Evolutionary conservation across 176 grass and related monocot genomes (phyloP), one percentile per base, ranked within the genome.

Genomic region (Olyra latifolia): DNA sequence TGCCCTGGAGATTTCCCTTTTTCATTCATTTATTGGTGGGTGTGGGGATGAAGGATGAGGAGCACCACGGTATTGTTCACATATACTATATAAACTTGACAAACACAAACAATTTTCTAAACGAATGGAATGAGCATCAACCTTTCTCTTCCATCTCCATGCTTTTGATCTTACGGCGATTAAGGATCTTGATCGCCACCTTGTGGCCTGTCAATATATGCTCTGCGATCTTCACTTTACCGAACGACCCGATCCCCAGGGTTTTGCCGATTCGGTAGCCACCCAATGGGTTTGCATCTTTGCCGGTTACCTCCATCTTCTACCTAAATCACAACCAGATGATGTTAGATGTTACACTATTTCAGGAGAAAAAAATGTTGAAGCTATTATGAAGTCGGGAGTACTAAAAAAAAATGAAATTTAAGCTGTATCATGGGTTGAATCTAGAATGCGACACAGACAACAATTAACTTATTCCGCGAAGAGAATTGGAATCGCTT

Each of bases 111-210:
- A 43, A 64, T 20, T 24, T 53, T 19, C 7, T 20, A n/a, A 3
- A 69, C 5, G 56, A 25, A 85, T 41, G 2, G 48, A 76, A 58
- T 9, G 4, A 47, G n/a, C 7, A 85, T 17, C 2, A 45, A 97
- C 94, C 94, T 94, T 97, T 97, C 76, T 92, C 91, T 80, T 97
- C 91, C 90, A 94, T 92, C 56, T 94, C 89, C 85, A 90, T 92
- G 85, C 84, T 90, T 75, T 71, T 97, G 28, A 97, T 88, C 76
- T 93, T 94, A 10, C 78, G 82, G 55, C 91, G 91, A 28, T 94
- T 97, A 46, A 97, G 89, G 56, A 97, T 93, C 75, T 97, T 97
- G 60, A 97, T 92, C 1, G 94, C 94, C 49, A 97, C 94, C 62
- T 86, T 92, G 70, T 92, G 83, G 6, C 94, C 87, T 3, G 94